Evolutionary conservation across 768 basidiomycete genomes (phyloP).

Genomic region (Xanthoconium purpureum): DNA sequence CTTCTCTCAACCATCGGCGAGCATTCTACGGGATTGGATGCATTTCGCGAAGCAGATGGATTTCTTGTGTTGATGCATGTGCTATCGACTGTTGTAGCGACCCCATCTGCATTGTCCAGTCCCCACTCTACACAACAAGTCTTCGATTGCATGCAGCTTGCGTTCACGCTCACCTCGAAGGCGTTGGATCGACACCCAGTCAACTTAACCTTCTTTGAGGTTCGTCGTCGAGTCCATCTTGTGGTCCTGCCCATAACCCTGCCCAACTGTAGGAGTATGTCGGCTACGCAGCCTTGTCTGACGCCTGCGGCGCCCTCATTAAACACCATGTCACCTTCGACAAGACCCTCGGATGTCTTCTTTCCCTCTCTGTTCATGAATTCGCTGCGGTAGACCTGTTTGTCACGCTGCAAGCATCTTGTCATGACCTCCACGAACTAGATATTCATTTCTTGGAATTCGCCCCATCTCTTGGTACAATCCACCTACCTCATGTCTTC

Average conservation of each 20-base stretch:
- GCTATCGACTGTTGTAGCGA: constrained; percentile 52
- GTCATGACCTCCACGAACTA: constrained; percentile 40
- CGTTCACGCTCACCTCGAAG: constrained; percentile 63
- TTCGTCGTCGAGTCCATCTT: constrained; percentile 37
- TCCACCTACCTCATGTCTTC: constrained; percentile 60
- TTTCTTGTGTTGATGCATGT: constrained; percentile 73
- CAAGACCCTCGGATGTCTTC: constrained; percentile 61
- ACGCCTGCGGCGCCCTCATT: constrained; percentile 56
- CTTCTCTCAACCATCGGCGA: constrained; percentile 67
- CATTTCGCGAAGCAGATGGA: constrained; percentile 80
- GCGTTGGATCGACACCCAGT: constrained; percentile 52
- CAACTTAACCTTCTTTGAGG: constrained; percentile 68
- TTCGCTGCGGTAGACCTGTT: constrained; percentile 60
- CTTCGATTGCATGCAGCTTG: constrained; percentile 54
- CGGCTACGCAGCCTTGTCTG: constrained; percentile 61
- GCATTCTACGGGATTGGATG: constrained; percentile 63
- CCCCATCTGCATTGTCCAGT: constrained; percentile 26
- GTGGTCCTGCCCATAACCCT: constrained; percentile 14
- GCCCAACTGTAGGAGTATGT: constrained; percentile 36
- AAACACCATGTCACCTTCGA: constrained; percentile 45
- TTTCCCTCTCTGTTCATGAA: constrained; percentile 65
- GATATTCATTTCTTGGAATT: constrained; percentile 43
- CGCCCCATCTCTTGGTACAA: constrained; percentile 41
- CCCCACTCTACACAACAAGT: constrained; percentile 39
- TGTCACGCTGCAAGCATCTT: constrained; percentile 35